phyloP scores from a whole-genome alignment of 2,329 filamentous ascomycete species.

The Rosellinia necatrix region DNA sequence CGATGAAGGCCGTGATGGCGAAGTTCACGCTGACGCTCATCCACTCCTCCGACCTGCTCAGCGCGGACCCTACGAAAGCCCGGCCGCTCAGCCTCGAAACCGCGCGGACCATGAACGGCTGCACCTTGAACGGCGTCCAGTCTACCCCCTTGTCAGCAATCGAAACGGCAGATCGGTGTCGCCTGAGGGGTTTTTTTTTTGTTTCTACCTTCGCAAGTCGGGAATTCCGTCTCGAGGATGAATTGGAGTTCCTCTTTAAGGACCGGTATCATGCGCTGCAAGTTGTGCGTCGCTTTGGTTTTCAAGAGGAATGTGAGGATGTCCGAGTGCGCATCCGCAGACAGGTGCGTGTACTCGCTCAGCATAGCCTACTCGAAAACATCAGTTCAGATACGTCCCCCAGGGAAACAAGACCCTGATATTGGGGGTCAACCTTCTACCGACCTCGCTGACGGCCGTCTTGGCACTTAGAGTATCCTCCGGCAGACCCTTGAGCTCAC shows the following conservation, averaged over 20 bases:
- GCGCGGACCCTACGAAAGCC: conserved; percentile 55
- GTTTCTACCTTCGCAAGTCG: conserved; percentile 49
- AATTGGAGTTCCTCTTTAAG: conserved; percentile 54
- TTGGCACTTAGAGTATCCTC: conserved; percentile 55
- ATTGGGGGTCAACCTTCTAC: conserved; percentile 7
- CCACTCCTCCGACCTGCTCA: conserved; percentile 59
- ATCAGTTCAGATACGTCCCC: conserved; percentile 1
- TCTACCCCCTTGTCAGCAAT: conserved; percentile 44
- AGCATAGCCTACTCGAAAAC: conserved; percentile 48
- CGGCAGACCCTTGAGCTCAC: conserved; percentile 53
- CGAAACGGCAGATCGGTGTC: conserved; percentile 12
- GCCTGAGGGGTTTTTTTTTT: no score
- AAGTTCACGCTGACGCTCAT: conserved; percentile 57
- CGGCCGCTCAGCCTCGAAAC: conserved; percentile 59
- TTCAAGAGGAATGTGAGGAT: conserved; percentile 50
- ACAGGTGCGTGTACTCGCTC: conserved; percentile 57
- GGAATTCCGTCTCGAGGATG: conserved; percentile 53
- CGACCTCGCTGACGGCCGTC: conserved; percentile 54
- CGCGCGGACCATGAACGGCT: conserved; percentile 55
- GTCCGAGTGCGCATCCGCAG: conserved; percentile 51
- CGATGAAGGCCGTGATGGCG: conserved; percentile 53
- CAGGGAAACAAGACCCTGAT: not conserved
- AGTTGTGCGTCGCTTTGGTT: conserved; percentile 53
- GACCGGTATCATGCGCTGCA: conserved; percentile 51
- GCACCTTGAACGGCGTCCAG: conserved; percentile 60